Conservation (phyloP, 1,139 yeast species). For the Debaryomyces sp. region DNA sequence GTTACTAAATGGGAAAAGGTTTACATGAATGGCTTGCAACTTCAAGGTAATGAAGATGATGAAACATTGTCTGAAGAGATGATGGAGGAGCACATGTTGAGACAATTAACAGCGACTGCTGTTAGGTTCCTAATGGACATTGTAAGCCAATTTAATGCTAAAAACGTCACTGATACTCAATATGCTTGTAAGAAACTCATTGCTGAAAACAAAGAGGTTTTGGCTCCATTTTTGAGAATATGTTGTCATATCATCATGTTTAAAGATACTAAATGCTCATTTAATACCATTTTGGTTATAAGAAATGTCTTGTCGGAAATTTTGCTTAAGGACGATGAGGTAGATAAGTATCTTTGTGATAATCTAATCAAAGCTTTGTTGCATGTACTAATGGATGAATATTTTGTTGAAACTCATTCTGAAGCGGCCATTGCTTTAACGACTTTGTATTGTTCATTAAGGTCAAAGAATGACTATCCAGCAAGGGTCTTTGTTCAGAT, state of each 20-base stretch:
- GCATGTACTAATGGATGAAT: slow-evolving; percentile 67
- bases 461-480: slow-evolving; percentile 62
- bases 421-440: slow-evolving; percentile 92
- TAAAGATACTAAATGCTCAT: slow-evolving; percentile 90
- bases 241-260: slow-evolving; percentile 78
- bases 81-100: slow-evolving; percentile 94
- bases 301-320: slow-evolving; percentile 72
- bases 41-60: slow-evolving; percentile 72
- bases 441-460: slow-evolving; percentile 71
- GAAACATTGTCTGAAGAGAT: slow-evolving; percentile 93
- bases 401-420: slow-evolving; percentile 82
- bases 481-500: slow-evolving; percentile 48
- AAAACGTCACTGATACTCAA: slow-evolving; percentile 57
- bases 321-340: slow-evolving; percentile 69
- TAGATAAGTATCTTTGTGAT: slow-evolving; percentile 75
- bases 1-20: slow-evolving; percentile 76
- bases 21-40: slow-evolving; percentile 67
- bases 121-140: slow-evolving; percentile 86
- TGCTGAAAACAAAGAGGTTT: slow-evolving; percentile 61
- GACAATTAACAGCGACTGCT: slow-evolving; percentile 94
- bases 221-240: slow-evolving; percentile 79
- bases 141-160: slow-evolving; percentile 68
- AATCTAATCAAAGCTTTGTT: slow-evolving; percentile 50
- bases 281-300: slow-evolving; percentile 81
- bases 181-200: slow-evolving; percentile 66